Conservation (phyloP, 257 asterid genomes). For the Coffea canephora region DNA sequence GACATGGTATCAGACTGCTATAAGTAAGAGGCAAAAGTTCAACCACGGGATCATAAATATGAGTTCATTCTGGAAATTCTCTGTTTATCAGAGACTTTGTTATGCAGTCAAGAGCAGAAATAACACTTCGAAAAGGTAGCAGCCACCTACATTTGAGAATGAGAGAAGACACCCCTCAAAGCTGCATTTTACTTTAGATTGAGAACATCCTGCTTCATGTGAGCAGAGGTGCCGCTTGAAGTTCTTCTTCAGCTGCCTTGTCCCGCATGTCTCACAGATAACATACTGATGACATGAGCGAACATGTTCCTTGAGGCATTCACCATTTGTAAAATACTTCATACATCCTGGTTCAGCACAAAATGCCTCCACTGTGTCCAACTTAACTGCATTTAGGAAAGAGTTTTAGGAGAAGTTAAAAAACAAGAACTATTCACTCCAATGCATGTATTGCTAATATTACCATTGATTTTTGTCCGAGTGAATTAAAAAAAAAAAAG, state of each 20-base stretch:
- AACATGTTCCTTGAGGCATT: constrained; percentile 76
- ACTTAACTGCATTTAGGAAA: constrained; percentile 54
- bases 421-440: neutral
- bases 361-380: constrained; percentile 68
- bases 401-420: neutral
- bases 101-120: neutral
- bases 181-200: constrained; percentile 52
- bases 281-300: constrained; percentile 61
- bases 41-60: neutral
- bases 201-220: constrained; percentile 47
- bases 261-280: constrained; percentile 70
- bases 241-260: constrained; percentile 76
- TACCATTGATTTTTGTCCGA: neutral
- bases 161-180: constrained; percentile 50
- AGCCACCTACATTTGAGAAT: constrained; percentile 60
- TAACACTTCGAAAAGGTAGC: neutral
- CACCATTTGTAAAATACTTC: constrained; percentile 68
- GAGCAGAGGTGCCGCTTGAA: constrained; percentile 72
- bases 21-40: neutral
- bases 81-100: neutral
- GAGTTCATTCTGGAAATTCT: neutral
- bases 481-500: neutral
- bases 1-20: neutral
- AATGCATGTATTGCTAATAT: neutral
- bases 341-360: constrained; percentile 84